Evolutionary conservation across 495 filamentous ascomycete species (phyloP).

Genomic region (Talaromyces nanjingensis): DNA sequence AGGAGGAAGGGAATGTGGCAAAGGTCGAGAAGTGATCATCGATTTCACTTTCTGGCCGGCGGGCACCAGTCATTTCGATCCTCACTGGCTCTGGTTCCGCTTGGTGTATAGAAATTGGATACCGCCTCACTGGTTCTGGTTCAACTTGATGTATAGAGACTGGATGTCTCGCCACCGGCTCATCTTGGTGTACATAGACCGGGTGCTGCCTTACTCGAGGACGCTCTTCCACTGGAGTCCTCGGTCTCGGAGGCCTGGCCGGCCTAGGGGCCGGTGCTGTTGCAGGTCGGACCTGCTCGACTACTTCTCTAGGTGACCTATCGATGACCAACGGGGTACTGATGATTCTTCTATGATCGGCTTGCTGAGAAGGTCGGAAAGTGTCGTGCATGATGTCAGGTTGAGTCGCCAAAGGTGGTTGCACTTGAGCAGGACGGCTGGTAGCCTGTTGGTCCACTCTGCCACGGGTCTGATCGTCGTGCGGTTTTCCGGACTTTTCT

Average conservation of each 20-base stretch:
- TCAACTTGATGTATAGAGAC: neutral
- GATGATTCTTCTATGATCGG: neutral
- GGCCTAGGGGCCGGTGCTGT: neutral
- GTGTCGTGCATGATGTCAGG: neutral
- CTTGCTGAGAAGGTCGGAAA: neutral
- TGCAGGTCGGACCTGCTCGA: neutral
- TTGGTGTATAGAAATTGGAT: neutral
- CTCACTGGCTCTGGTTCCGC: neutral
- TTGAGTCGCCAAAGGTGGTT: neutral
- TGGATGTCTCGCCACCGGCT: neutral
- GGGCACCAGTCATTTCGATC: neutral
- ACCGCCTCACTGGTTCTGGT: neutral
- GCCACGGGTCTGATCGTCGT: neutral
- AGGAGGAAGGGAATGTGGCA: neutral
- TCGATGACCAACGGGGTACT: neutral
- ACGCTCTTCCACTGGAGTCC: constrained; percentile 2
- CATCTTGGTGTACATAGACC: neutral
- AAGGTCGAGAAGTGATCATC: constrained; percentile 2
- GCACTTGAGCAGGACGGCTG: neutral
- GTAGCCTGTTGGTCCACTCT: neutral
- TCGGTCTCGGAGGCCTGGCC: neutral
- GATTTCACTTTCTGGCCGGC: neutral
- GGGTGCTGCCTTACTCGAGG: neutral
- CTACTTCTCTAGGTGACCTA: neutral
- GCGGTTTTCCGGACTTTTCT: neutral